Base-by-base conservation (phyloP, 176 grass and related monocot species). In the Otatea glauca region DNA sequence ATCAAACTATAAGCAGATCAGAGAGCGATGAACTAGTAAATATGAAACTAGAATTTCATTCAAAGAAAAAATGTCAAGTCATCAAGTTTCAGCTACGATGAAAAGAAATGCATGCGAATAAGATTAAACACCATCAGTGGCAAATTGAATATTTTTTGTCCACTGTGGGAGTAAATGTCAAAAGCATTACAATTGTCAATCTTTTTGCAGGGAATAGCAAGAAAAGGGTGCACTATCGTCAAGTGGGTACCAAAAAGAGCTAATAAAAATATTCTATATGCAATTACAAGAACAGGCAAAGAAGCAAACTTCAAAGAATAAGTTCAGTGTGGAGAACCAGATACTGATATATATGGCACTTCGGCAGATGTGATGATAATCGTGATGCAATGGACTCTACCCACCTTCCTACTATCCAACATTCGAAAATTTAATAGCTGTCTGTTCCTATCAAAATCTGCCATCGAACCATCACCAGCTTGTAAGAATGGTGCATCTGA, bases 401-500 rank as follows among this genome's bases (percentile, higher is more conserved):
- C 85, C n/a, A n/a, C n/a, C n/a, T 88, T 92, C 79, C 76, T 90
- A 82, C 75, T 66, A 84, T 90, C 88, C 85, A 88, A 90, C 74
- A 82, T 84, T 79, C 75, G 82, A 56, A 90, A 79, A 74, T 90
- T 90, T 68, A 86, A 83, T 45, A 85, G 77, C 38, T 90, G 88
- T 21, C 83, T 92, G 71, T 86, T 86, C 76, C 88, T 86, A 77
- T 94, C 87, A 91, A 89, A 92, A 94, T 91, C 84, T 80, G 79
- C 85, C 89, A 94, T 64, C 29, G 54, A 72, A 91, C 85, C 84
- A 67, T 89, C 91, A 91, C 90, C 76, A 89, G 81, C 70, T 69
- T 82, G 92, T 77, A 93, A 92, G 83, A 65, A 90, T 83, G 91
- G 91, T 65, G 89, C 80, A 92, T 92, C 91, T 74, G 76, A 87